These are phyloP conservation scores for Arabidopsis lyrata DNA, from an alignment of 441 rosid genomes.

Conservation along the genomic window DNA sequence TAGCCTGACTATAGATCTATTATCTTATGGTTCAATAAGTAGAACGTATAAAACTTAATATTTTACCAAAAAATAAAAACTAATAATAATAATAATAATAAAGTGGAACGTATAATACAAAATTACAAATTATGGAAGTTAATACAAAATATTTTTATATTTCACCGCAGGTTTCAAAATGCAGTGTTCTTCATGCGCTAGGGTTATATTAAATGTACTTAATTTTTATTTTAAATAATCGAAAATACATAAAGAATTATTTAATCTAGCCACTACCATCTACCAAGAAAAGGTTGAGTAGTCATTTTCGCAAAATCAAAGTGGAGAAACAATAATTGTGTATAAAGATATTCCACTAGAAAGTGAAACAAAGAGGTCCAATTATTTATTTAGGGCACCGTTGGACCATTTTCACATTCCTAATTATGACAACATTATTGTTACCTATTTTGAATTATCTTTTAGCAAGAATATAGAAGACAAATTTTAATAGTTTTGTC, in stretches of 20 bases:
- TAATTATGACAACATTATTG: slow-evolving; percentile 28
- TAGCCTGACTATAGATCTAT: no score
- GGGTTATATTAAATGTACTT: not conserved
- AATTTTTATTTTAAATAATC: not conserved
- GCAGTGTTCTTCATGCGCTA: not conserved
- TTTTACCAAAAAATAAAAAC: no score
- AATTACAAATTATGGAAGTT: no score
- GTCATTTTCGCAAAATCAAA: slow-evolving; percentile 39
- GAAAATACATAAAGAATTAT: not conserved
- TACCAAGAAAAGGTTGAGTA: slow-evolving; percentile 41
- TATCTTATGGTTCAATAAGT: not conserved
- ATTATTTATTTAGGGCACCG: slow-evolving; percentile 25
- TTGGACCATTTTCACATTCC: slow-evolving; percentile 33
- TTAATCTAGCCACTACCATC: slow-evolving; percentile 3
- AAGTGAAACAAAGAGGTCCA: slow-evolving; percentile 39
- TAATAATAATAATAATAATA: no score
- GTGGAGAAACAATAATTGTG: slow-evolving; percentile 43
- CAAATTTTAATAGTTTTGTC: not conserved
- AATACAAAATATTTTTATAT: not conserved
- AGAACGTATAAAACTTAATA: not conserved
- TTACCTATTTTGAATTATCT: slow-evolving; percentile 8
- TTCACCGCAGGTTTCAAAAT: not conserved
- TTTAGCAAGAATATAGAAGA: not conserved
- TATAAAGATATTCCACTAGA: slow-evolving; percentile 43
- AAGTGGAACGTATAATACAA: no score